Evolutionary conservation across 352 stramenopile genomes (phyloP).

Genomic region (Pythium apleroticum): DNA sequence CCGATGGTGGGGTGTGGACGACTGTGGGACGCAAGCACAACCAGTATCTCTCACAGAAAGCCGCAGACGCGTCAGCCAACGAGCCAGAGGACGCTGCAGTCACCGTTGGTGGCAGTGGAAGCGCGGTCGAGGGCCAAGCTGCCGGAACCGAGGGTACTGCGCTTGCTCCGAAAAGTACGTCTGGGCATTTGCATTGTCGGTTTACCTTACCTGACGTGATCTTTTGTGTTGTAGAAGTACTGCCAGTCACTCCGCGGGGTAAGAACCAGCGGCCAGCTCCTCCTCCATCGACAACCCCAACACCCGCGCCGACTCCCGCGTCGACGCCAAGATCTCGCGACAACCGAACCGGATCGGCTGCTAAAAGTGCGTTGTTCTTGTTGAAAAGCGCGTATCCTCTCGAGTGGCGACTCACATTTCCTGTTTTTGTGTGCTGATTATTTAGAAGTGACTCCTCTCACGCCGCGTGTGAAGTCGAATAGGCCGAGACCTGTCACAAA

Average conservation of each 20-base stretch:
- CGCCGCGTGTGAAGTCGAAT: slow-evolving; percentile 3
- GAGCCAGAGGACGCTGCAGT: neutral
- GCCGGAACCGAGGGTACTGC: neutral
- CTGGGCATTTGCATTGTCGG: neutral
- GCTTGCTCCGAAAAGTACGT: neutral
- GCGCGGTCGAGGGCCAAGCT: neutral
- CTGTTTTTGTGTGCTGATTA: neutral
- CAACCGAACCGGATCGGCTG: neutral
- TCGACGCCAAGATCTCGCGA: neutral
- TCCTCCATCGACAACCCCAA: neutral
- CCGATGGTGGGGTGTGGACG: slow-evolving; percentile 53
- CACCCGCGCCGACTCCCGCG: neutral
- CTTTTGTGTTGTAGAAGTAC: slow-evolving; percentile 13
- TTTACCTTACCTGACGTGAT: neutral
- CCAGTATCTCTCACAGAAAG: slow-evolving; percentile 25
- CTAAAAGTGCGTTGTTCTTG: slow-evolving; percentile 15
- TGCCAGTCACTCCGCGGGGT: slow-evolving; percentile 3
- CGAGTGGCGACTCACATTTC: neutral
- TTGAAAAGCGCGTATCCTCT: neutral
- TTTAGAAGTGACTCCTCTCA: slow-evolving; percentile 4
- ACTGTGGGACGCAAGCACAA: slow-evolving; percentile 75
- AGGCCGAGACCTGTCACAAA: neutral
- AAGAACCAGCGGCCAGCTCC: neutral
- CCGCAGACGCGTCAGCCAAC: slow-evolving; percentile 9
- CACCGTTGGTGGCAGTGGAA: neutral